Evolutionary conservation across 352 stramenopile genomes (phyloP).

Genomic region (Pythium dissimile): DNA sequence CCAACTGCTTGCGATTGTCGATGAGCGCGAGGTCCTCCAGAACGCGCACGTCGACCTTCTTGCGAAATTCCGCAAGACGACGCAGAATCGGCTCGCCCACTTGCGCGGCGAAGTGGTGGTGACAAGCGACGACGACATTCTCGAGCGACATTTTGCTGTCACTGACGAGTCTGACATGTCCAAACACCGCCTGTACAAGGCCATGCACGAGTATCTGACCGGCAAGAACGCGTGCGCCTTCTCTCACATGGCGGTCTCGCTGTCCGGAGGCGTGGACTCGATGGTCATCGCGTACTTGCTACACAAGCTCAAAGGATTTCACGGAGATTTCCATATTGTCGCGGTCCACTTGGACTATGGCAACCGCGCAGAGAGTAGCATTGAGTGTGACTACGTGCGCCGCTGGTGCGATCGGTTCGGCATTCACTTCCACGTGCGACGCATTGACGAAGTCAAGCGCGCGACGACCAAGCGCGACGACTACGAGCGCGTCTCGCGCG

Average conservation of each 20-base stretch:
- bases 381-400: constrained; percentile 92
- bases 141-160: constrained; percentile 58
- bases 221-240: constrained; percentile 36
- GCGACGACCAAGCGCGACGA: constrained; percentile 92
- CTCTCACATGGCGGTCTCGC: constrained; percentile 80
- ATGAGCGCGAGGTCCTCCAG: constrained; percentile 38
- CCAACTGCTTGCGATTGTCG: constrained; percentile 50
- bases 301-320: constrained; percentile 65
- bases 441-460: constrained; percentile 92
- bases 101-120: constrained; percentile 27
- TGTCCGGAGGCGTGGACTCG: constrained; percentile 96
- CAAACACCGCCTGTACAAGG: constrained; percentile 57
- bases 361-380: constrained; percentile 91
- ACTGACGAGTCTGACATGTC: constrained; percentile 71
- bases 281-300: constrained; percentile 97
- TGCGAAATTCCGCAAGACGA: constrained; percentile 82
- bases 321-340: constrained; percentile 68
- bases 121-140: constrained; percentile 55
- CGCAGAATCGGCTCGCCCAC: constrained; percentile 64
- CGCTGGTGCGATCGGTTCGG: constrained; percentile 82
- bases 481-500: constrained; percentile 92
- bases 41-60: constrained; percentile 57
- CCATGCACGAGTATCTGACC: constrained; percentile 70
- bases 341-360: constrained; percentile 97
- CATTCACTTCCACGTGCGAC: constrained; percentile 80